Conservation (phyloP, 106 monocot genomes). For the Acorus calamus region DNA sequence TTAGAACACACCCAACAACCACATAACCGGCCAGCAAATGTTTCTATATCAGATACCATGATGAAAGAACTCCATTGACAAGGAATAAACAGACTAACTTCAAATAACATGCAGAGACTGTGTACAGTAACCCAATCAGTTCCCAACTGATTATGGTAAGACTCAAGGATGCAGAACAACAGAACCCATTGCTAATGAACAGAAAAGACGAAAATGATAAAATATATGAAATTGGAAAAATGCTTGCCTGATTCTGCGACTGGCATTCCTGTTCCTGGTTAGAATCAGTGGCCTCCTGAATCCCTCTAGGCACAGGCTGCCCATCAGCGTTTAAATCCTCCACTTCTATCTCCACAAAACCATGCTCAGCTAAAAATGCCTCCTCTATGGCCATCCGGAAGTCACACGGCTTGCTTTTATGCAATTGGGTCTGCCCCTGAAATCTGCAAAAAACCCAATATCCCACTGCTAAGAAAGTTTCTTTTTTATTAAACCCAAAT, state of each 20-base stretch:
- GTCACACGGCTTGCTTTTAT: constrained; percentile 48
- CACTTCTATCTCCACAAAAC: constrained; percentile 28
- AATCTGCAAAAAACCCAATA: constrained; percentile 34
- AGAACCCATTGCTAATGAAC: background rate
- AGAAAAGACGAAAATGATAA: background rate
- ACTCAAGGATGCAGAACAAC: background rate
- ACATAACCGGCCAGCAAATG: too few species aligned
- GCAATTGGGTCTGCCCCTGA: constrained; percentile 70
- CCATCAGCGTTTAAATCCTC: constrained; percentile 13
- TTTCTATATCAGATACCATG: too few species aligned
- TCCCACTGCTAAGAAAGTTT: too few species aligned
- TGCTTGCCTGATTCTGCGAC: constrained; percentile 39
- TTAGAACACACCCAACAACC: too few species aligned
- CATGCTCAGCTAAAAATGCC: constrained; percentile 81
- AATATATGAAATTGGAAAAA: background rate
- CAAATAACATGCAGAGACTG: too few species aligned
- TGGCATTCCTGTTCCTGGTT: constrained; percentile 59
- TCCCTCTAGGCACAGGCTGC: constrained; percentile 15
- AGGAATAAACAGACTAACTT: too few species aligned
- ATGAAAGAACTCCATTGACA: too few species aligned
- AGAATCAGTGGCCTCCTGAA: constrained; percentile 56
- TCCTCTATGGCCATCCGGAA: constrained; percentile 81
- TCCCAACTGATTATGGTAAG: too few species aligned
- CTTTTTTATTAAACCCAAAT: background rate
- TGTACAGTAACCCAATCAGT: too few species aligned